Evolutionary conservation across 352 stramenopile species (phyloP), one percentile per base, ranked within the genome.

Genomic region (Pythium pyrilobum): DNA sequence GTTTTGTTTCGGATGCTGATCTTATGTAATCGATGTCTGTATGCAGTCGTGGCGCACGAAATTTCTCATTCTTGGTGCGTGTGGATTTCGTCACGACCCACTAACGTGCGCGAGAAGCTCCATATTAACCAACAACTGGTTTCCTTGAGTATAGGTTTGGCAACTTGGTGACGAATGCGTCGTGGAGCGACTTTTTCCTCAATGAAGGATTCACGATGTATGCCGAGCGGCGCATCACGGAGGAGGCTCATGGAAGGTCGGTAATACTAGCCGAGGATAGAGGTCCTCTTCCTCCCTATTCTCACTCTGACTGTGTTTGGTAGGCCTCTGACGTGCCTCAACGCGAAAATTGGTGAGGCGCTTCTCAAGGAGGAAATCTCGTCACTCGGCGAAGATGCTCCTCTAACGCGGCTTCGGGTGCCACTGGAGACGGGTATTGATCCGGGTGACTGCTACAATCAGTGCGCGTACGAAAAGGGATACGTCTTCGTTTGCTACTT

Each of bases 121-220:
- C 13, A 2, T 13, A 20, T 20, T n/a, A 36, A 13, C 31, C 31
- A 13, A 13, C 8, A 8, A 36, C 31, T 10, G 3, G 16, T 48
- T n/a, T 25, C 13, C 6, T 18, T 18, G 3, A 32, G 16, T 51
- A n/a, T 48, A 81, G 74, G 74, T 91, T 90, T 25, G 84, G 84
- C 10, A 94, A 94, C 45, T 60, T 92, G 27, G 81, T 91, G 34
- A 92, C 81, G 16, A 92, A 92, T 32, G 71, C 81, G 32, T 84
- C 82, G 46, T 94, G 84, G 84, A 90, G 84, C 44, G 77, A 94
- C 57, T 92, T 94, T 51, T 94, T 90, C 59, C 56, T 94, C 21
- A 94, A 94, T 61, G 84, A 94, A 74, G 84, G 84, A n/a, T 92
- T 91, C 58, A 91, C 81, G 9, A 92, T 92, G 79, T 94, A 91